Base-by-base conservation (phyloP, 139 green algal genomes). In the Micractinium conductrix region DNA sequence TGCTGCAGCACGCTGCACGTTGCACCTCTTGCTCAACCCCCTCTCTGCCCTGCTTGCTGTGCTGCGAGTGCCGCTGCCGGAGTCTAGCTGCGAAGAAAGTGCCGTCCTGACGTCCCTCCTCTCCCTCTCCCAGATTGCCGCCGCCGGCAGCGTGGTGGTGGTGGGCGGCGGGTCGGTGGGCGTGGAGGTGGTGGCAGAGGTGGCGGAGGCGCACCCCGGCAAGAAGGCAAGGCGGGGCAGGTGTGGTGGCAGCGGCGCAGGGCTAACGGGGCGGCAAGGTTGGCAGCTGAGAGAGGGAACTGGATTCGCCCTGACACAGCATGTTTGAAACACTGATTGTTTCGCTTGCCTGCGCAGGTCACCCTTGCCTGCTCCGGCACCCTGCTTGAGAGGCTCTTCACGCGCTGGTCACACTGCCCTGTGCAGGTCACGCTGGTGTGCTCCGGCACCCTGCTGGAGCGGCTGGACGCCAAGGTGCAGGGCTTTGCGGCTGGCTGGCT, bases 131-230 rank as follows among this genome's bases (percentile, higher is more conserved):
- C 73, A 80, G 73, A 53, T 81, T 30, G 37, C 43, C 1, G 58
- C 58, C 2, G 75, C 75, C 9, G 10, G 6, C 2, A 40, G 35
- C 4, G 75, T 81, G 53, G 22, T 81, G 33, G 48, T 81, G 37
- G 75, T 81, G 8, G 75, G 75, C 53, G 75, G 75, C 35, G 75
- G 75, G n/a, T 48, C 50, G 2, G 75, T 81, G 53, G 75, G 75
- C 37, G 37, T 81, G 22, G 75, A 81, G 53, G 22, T 70, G 35
- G 75, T 53, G 33, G 35, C 75, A 17, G 35, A 71, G 38, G 38
- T 81, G 6, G 30, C n/a, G 37, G 33, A 70, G 8, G 16, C 4
- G 5, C 53, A 48, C 53, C 50, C 53, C 35, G 35, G 21, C 55
- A 81, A 81, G 53, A 48, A 53, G 53, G 53, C 71, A 22, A 45